These are phyloP conservation scores for Geotrichum histeridarum DNA, from an alignment of 1,139 yeast species.

Conservation along the genomic window DNA sequence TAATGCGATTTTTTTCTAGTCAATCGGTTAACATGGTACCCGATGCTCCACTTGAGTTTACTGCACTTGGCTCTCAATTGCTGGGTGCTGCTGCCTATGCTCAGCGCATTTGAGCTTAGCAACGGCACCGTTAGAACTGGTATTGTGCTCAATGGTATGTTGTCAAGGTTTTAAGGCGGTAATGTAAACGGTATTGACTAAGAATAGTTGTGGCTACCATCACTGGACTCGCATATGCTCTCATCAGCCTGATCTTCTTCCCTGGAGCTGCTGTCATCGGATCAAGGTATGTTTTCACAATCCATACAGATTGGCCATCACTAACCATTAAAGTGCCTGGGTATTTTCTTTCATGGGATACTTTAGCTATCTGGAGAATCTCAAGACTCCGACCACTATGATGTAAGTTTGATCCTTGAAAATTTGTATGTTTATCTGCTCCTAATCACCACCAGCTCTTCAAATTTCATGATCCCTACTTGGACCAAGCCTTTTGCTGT, in stretches of 20 bases:
- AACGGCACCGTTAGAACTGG: constrained; percentile 91
- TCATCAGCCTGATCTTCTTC: constrained; percentile 50
- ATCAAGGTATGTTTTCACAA: constrained; percentile 36
- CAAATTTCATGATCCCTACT: constrained; percentile 49
- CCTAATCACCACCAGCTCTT: constrained; percentile 14
- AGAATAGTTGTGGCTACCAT: constrained; percentile 53
- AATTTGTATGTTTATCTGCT: constrained; percentile 2
- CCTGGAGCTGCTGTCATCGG: constrained; percentile 58
- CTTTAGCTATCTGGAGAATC: constrained; percentile 57
- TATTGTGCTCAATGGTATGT: constrained; percentile 55
- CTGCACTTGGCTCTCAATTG: constrained; percentile 63
- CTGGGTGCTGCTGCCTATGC: constrained; percentile 57
- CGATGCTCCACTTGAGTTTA: constrained; percentile 58
- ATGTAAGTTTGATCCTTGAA: constrained; percentile 25
- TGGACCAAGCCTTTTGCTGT: constrained; percentile 54
- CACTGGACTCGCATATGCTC: constrained; percentile 63
- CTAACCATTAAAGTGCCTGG: constrained; percentile 49
- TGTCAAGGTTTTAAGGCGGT: neutral
- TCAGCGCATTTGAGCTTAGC: constrained; percentile 56
- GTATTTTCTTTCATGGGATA: constrained; percentile 66
- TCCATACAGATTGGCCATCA: constrained; percentile 11
- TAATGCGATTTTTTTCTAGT: constrained; percentile 31
- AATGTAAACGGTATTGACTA: neutral
- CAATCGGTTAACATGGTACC: constrained; percentile 66
- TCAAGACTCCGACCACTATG: constrained; percentile 44